Conservation (phyloP, 495 filamentous ascomycete genomes). For the Hapsidospora chrysogenum region DNA sequence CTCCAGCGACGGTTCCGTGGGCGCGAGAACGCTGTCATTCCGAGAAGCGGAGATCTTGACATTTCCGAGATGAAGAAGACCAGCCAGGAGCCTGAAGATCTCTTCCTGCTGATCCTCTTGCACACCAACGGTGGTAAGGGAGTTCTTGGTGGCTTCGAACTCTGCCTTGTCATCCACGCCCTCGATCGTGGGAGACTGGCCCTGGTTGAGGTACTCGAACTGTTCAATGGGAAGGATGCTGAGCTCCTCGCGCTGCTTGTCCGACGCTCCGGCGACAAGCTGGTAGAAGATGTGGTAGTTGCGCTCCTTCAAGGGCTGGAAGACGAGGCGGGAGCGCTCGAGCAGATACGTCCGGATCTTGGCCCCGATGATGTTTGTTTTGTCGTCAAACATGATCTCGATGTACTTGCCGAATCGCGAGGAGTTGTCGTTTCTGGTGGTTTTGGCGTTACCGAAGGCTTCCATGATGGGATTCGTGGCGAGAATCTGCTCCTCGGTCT, state of each 20-base stretch:
- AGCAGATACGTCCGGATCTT: constrained; percentile 93
- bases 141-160: constrained; percentile 73
- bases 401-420: constrained; percentile 99
- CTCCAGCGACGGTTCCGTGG: constrained; percentile 65
- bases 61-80: constrained; percentile 88
- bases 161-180: constrained; percentile 93
- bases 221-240: constrained; percentile 68
- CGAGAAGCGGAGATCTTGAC: constrained; percentile 83
- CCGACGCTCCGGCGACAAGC: constrained; percentile 83
- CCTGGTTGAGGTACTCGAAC: constrained; percentile 93
- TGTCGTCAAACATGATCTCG: constrained; percentile 96
- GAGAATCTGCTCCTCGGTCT: constrained; percentile 95
- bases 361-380: constrained; percentile 92
- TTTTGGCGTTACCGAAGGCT: constrained; percentile 98
- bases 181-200: constrained; percentile 76
- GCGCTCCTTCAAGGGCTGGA: constrained; percentile 90
- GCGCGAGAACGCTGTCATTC: constrained; percentile 68
- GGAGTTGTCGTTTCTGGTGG: constrained; percentile 96
- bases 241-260: constrained; percentile 63
- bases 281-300: constrained; percentile 99
- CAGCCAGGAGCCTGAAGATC: constrained; percentile 84
- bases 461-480: constrained; percentile 99
- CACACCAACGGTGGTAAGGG: constrained; percentile 79
- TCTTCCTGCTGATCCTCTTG: constrained; percentile 51
- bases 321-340: constrained; percentile 93